Percentiles rank a stretch among this genome's conserved stretches.
Conservation (phyloP, 495 filamentous ascomycete species). For the Xylaria intraflava region DNA sequence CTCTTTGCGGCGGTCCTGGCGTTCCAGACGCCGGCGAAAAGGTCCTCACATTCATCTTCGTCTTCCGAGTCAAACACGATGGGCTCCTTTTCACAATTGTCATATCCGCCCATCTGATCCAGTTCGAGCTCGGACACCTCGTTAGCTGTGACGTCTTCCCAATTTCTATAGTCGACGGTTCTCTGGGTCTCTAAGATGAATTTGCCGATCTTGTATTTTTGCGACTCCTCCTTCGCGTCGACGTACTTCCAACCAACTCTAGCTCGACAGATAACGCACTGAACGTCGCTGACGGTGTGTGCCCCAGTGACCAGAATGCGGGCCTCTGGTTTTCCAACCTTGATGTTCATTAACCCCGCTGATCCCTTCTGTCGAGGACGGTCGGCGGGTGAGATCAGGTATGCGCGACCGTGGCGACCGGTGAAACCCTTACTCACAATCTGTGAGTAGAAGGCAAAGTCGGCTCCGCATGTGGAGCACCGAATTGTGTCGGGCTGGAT, state of each 20-base stretch:
- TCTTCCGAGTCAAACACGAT: conserved; percentile 85
- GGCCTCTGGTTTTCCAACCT: conserved; percentile 48
- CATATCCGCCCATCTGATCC: conserved; percentile 4
- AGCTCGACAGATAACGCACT: conserved; percentile 50
- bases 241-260: conserved; percentile 94
- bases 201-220: conserved; percentile 91
- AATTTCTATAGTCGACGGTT: conserved; percentile 57
- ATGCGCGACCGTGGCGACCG: conserved; percentile 88
- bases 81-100: conserved; percentile 18
- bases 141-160: conserved; percentile 51
- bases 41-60: conserved; percentile 90
- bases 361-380: conserved; percentile 18
- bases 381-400: conserved; percentile 61
- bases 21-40: conserved; percentile 86
- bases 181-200: conserved; percentile 88
- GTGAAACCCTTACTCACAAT: conserved; percentile 91
- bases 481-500: conserved; percentile 49
- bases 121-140: conserved; percentile 14
- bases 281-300: conserved; percentile 58
- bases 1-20: conserved; percentile 58
- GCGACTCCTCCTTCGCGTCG: conserved; percentile 68
- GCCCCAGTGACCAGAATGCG: conserved; percentile 72
- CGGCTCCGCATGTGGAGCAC: conserved; percentile 65
- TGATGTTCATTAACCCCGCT: conserved; percentile 39
- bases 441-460: conserved; percentile 69